Base-by-base conservation (phyloP, 495 filamentous ascomycete genomes). In the Glutinoglossum americanum region DNA sequence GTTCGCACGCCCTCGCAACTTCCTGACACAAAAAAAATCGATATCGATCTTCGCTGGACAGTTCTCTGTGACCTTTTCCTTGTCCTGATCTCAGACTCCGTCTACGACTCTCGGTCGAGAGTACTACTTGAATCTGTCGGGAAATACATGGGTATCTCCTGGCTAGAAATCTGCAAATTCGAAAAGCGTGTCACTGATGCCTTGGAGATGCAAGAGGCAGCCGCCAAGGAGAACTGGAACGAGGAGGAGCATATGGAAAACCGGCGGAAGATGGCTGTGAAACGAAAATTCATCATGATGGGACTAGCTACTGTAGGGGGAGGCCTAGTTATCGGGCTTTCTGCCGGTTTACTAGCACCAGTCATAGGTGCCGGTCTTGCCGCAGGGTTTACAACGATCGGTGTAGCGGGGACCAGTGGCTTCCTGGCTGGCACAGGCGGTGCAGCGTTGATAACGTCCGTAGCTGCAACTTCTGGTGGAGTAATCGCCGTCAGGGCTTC, bases 141-240 rank as follows among this genome's bases (percentile, higher is more conserved):
- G 45, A 73, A 76, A 54, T 80, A 80, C 60, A 75, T 99, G 62
- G 79, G 82, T 35, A 78, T 99, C 10, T 74, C 86, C 17, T 94
- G 87, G 89, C 72, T 92, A 54, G 93, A 97, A 56, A 93, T 99
- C 57, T 92, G 87, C 67, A 79, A 85, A 33, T 99, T 99, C 64
- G 92, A 99, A 69, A 97, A 97, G 71, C 85, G 89, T 30, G 89
- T 97, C 19, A 95, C 90, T 17, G 92, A 99, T 68, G 87, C 93
- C 13, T 73, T 99, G 23, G 92, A 97, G 68, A 94, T 99, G 85
- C 92, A 99, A 71, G 84, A 94, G 62, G 79, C 82, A 41, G 82
- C 87, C 9, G 80, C 87, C 30, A 93, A 90, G 66, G 93, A 99
- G 69, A 94, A 87, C 60, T 99, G 92, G 92, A 88, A 94, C 63